Evolutionary conservation across 495 filamentous ascomycete species (phyloP), one percentile per base, ranked within the genome.

Genomic region (Hypomontagnella monticulosa): DNA sequence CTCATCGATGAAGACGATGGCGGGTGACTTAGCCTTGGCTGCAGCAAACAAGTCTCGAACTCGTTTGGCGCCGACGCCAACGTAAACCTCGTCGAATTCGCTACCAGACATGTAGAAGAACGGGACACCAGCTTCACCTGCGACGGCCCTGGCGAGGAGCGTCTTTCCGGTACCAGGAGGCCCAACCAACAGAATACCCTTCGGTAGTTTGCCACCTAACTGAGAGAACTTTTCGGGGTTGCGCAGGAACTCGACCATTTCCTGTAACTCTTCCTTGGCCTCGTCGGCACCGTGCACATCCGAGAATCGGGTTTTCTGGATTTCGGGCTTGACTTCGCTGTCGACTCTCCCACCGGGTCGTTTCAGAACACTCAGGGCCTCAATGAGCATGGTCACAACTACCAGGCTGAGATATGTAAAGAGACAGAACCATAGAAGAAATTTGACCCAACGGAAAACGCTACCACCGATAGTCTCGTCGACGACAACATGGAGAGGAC

Each of bases 31-130:
- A 20, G 83, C 78, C 67, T 94, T 93, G 47, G 95, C 95, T 44
- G 89, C 87, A 47, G 79, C 81, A 79, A 99, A 99, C n/a, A 99
- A 85, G 57, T 99, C 95, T 43, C 95, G 92, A 41, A 99, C 95
- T 72, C 95, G 92, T 81, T 98, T 98, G 46, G 95, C 95, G 69
- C 95, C 95, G 52, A 99, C 96, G 69, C 95, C 95, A 19, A 99
- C 96, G 70, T 97, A 99, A 38, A 99, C 90, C 75, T 99, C 95
- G 71, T 99, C 95, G 72, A 99, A 99, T 75, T 99, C 96, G 57
- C 91, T 93, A 23, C 95, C 95, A 67, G 96, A 98, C 94, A 99
- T 97, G 84, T 95, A 98, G 84, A 97, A 99, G 85, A 97, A 98
- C 0, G 95, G 95, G 16, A 98, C 96, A 58, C 95, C 95, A 41